Conservation (phyloP, 257 asterid species). For the Rubia yunnanensis region DNA sequence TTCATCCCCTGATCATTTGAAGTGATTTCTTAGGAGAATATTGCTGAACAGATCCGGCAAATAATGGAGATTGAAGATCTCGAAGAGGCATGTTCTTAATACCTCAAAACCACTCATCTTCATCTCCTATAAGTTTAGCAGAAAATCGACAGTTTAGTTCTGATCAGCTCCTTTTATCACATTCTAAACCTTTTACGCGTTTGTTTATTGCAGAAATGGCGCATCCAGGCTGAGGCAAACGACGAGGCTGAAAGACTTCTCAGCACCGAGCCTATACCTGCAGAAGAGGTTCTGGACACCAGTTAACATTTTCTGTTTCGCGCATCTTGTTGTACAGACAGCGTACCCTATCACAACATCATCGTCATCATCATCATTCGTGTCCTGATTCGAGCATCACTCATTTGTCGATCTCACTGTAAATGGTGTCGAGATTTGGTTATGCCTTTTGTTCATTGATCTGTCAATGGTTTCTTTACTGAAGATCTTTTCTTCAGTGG, state of each 20-base stretch:
- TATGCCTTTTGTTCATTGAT: neutral
- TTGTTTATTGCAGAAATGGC: constrained; percentile 78
- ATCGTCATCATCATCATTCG: no score
- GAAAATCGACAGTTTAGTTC: neutral
- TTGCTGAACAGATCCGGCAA: constrained; percentile 76
- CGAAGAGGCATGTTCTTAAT: constrained; percentile 59
- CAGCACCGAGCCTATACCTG: constrained; percentile 51
- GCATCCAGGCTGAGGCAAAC: constrained; percentile 81
- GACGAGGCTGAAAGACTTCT: constrained; percentile 92
- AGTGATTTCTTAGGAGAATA: constrained; percentile 53
- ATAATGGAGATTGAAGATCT: constrained; percentile 92
- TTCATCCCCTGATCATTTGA: neutral
- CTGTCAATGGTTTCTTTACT: neutral
- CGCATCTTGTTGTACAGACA: neutral
- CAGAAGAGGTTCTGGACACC: constrained; percentile 42
- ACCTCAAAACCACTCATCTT: neutral
- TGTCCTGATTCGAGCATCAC: no score
- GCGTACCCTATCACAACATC: neutral
- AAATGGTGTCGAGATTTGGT: neutral
- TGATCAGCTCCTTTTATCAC: neutral
- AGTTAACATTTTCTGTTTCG: constrained; percentile 14
- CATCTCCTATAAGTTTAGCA: neutral
- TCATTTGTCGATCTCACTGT: neutral
- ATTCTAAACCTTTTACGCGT: constrained; percentile 3
- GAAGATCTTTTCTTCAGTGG: neutral